A percentile compares a stretch with the other conserved stretches of the same genome.
Conservation (phyloP, 2,329 filamentous ascomycete species). For the Colletotrichum sp. region DNA sequence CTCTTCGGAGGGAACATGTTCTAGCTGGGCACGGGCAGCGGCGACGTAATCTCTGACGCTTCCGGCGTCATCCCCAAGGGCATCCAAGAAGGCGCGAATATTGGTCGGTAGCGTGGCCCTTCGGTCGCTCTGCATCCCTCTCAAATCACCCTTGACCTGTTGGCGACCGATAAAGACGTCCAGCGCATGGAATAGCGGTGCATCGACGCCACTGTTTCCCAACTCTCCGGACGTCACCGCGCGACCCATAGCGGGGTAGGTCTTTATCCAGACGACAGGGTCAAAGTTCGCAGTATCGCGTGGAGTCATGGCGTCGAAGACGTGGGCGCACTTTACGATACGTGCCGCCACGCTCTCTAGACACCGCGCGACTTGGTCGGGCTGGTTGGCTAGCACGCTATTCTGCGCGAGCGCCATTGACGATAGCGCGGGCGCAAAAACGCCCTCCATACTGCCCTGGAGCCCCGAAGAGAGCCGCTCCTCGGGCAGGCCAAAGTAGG, state of each 20-base stretch:
- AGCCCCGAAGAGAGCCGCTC: constrained; percentile 11
- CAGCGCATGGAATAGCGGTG: constrained; percentile 13
- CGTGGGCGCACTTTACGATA: constrained; percentile 1
- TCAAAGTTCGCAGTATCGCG: constrained; percentile 9
- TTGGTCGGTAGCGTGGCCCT: constrained; percentile 11
- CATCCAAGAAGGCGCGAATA: constrained; percentile 4
- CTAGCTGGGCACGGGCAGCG: background rate
- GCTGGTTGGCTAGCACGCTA: constrained; percentile 4
- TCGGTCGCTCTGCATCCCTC: constrained; percentile 9
- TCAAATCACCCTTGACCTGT: constrained; percentile 6
- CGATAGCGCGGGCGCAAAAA: constrained; percentile 9
- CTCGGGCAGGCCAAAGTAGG: constrained; percentile 12
- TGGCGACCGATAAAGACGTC: constrained; percentile 6
- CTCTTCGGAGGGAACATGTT: background rate
- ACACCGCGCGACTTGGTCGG: background rate
- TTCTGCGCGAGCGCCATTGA: constrained; percentile 10
- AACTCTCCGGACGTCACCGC: constrained; percentile 7
- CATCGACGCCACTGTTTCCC: constrained; percentile 13
- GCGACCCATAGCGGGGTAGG: constrained; percentile 12
- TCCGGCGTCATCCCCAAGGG: background rate
- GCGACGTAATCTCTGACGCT: constrained; percentile 10
- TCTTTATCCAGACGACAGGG: constrained; percentile 19
- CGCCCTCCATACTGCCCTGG: constrained; percentile 6
- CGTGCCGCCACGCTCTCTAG: constrained; percentile 6
- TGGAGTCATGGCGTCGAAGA: constrained; percentile 11